These are phyloP conservation scores for Mycena sanguinolenta DNA, from an alignment of 768 basidiomycete species.

Conservation along the genomic window DNA sequence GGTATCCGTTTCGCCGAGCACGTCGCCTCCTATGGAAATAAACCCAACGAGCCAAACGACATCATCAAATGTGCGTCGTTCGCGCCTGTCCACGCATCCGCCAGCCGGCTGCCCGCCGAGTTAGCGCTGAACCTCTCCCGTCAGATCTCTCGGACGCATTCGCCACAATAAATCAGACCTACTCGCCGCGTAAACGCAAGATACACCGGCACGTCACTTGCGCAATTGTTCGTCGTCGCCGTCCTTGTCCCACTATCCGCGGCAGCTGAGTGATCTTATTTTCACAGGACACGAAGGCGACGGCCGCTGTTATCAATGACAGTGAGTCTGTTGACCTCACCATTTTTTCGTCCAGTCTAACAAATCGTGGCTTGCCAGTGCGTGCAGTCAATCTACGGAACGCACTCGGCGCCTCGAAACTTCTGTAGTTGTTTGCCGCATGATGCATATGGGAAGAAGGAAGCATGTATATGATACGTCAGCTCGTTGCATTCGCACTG, in stretches of 20 bases:
- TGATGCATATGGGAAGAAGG: neutral
- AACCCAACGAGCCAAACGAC: conserved; percentile 63
- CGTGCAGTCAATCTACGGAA: conserved; percentile 53
- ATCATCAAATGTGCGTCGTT: conserved; percentile 71
- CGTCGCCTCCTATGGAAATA: conserved; percentile 66
- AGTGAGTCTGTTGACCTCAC: conserved; percentile 54
- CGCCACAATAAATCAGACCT: conserved; percentile 61
- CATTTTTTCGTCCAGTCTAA: neutral
- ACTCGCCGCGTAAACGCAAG: conserved; percentile 60
- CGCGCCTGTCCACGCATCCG: conserved; percentile 9
- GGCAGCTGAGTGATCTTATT: conserved; percentile 28
- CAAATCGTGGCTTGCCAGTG: conserved; percentile 41
- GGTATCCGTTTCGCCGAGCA: conserved; percentile 68
- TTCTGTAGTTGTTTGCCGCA: conserved; percentile 46
- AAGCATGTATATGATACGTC: too few species aligned
- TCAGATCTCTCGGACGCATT: conserved; percentile 68
- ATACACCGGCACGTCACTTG: conserved; percentile 70
- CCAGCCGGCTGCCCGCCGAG: neutral
- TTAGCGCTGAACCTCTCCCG: too few species aligned
- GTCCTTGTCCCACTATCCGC: conserved; percentile 21
- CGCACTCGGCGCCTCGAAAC: conserved; percentile 48
- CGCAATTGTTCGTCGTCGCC: conserved; percentile 65
- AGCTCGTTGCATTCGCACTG: neutral
- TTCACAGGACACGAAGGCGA: conserved; percentile 60
- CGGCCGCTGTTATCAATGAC: conserved; percentile 59